phyloP scores from a whole-genome alignment of 805 yeast species.

The Saccharomycopsis javanensis region DNA sequence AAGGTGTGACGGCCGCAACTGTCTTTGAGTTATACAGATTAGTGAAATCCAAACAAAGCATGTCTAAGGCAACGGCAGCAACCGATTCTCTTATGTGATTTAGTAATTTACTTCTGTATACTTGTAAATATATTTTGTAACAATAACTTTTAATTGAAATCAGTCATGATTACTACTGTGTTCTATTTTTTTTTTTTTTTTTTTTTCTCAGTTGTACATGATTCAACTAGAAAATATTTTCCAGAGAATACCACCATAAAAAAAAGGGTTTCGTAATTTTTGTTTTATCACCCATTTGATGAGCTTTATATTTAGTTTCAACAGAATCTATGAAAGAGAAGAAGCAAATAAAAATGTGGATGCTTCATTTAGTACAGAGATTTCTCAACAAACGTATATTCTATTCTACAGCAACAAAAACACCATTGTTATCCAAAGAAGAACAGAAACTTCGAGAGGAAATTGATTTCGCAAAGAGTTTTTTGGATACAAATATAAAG shows the following conservation, averaged over 20 bases:
- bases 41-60: conserved; percentile 17
- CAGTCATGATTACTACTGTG: too few species aligned
- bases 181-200: too few species aligned
- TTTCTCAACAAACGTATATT: not conserved
- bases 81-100: too few species aligned
- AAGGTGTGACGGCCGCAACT: conserved; percentile 93
- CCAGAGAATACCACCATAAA: too few species aligned
- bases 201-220: too few species aligned
- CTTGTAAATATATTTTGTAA: not conserved
- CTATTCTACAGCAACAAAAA: not conserved
- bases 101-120: not conserved
- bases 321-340: too few species aligned
- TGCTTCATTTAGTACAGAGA: not conserved
- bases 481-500: not conserved
- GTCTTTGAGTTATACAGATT: conserved; percentile 65
- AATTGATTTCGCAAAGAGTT: not conserved
- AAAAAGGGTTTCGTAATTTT: too few species aligned
- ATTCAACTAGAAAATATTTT: too few species aligned
- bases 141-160: too few species aligned
- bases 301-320: too few species aligned
- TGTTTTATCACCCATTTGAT: too few species aligned
- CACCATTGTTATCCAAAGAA: not conserved
- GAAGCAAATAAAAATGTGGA: not conserved
- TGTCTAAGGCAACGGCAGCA: not conserved
- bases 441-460: not conserved